These are phyloP conservation scores for Mortierella sp. DNA, from an alignment of 371 early-diverging fungal genomes.

Conservation along the genomic window DNA sequence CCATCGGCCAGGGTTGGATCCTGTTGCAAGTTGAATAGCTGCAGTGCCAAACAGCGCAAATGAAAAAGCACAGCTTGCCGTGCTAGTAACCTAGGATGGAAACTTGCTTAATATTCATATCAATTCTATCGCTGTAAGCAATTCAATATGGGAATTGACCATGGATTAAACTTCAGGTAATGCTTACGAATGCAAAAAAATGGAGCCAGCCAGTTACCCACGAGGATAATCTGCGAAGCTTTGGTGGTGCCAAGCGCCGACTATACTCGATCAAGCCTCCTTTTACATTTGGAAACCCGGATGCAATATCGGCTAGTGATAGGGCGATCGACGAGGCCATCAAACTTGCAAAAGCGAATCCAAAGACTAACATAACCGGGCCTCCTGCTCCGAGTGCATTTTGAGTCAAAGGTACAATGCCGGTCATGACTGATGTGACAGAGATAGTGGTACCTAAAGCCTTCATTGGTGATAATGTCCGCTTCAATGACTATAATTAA, in stretches of 20 bases:
- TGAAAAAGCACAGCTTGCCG: slow-evolving; percentile 33
- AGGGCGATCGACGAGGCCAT: slow-evolving; percentile 28
- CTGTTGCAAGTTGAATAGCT: slow-evolving; percentile 21
- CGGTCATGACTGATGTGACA: slow-evolving; percentile 29
- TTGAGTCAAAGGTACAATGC: slow-evolving; percentile 39
- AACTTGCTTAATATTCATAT: neutral
- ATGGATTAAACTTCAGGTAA: too few relatives aligned
- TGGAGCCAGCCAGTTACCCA: slow-evolving; percentile 48
- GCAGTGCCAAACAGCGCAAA: slow-evolving; percentile 32
- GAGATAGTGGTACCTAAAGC: slow-evolving; percentile 24
- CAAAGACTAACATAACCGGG: slow-evolving; percentile 33
- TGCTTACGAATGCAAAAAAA: slow-evolving; percentile 42
- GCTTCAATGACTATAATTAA: slow-evolving; percentile 16
- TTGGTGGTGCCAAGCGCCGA: slow-evolving; percentile 36
- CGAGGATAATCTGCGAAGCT: slow-evolving; percentile 20
- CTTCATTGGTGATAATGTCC: slow-evolving; percentile 17
- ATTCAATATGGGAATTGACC: too few relatives aligned
- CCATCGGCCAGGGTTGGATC: slow-evolving; percentile 16
- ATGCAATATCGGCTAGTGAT: slow-evolving; percentile 41
- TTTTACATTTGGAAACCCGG: slow-evolving; percentile 33
- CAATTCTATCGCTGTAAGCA: neutral
- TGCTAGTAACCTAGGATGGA: slow-evolving; percentile 15
- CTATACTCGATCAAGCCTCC: slow-evolving; percentile 43
- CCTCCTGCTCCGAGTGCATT: slow-evolving; percentile 24
- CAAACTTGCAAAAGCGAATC: slow-evolving; percentile 22